A percentile compares a stretch with the other conserved stretches of the same genome.
Conservation (phyloP, 164 flowering plant species). For the Umbellularia californica region DNA sequence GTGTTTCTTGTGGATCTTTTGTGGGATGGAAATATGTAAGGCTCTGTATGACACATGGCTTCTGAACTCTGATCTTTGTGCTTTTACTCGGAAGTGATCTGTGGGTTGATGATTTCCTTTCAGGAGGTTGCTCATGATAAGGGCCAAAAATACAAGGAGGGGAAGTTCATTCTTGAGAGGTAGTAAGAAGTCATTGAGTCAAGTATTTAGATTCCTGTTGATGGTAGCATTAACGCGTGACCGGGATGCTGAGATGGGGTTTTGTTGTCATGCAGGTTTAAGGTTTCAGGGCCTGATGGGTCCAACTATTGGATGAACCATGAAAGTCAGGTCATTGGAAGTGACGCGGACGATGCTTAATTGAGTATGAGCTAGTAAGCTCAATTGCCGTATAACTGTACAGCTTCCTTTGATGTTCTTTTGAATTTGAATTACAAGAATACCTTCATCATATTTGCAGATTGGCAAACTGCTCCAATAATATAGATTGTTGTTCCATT, state of each 20-base stretch:
- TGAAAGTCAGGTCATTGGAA: constrained; percentile 55
- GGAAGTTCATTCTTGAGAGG: constrained; percentile 62
- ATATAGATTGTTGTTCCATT: neutral
- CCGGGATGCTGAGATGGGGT: constrained; percentile 1
- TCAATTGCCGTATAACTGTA: constrained; percentile 29
- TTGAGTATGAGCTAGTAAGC: neutral
- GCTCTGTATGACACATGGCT: neutral
- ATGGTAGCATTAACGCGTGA: neutral
- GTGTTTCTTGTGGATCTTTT: constrained; percentile 66
- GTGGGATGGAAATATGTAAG: constrained; percentile 93
- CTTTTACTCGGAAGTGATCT: neutral
- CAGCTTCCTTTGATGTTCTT: constrained; percentile 29
- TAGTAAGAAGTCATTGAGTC: constrained; percentile 7
- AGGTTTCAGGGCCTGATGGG: constrained; percentile 76
- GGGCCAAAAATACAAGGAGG: constrained; percentile 61
- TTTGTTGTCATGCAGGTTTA: constrained; percentile 45
- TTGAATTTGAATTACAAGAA: neutral
- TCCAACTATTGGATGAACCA: constrained; percentile 54
- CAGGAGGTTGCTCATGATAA: constrained; percentile 53
- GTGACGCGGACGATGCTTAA: constrained; percentile 78
- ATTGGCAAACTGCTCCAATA: neutral
- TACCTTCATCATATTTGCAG: neutral
- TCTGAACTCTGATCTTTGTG: neutral
- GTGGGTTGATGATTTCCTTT: constrained; percentile 9
- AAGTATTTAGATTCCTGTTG: neutral